Conservation (phyloP, 1,284 basidiomycete genomes). For the Mixia osmundae region DNA sequence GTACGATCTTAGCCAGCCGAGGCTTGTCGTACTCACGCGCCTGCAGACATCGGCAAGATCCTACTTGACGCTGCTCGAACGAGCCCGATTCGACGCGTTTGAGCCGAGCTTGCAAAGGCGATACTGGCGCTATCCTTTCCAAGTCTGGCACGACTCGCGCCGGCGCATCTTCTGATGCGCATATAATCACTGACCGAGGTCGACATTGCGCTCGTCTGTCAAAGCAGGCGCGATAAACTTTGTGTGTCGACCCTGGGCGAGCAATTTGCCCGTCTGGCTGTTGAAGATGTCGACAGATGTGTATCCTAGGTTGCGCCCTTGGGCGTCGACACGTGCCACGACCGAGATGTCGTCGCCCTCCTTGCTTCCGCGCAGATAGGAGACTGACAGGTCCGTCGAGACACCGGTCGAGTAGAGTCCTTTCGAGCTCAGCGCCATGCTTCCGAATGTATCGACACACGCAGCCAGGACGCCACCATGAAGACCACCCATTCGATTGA, state of each 20-base stretch:
- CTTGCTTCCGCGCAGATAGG: conserved; percentile 9
- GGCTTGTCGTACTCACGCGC: no score
- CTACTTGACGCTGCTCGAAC: no score
- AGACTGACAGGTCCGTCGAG: conserved; percentile 47
- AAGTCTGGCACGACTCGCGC: no score
- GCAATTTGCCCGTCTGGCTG: conserved; percentile 35
- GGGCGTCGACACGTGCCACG: conserved; percentile 4
- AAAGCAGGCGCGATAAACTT: conserved; percentile 78
- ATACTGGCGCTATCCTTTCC: no score
- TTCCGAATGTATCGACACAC: conserved; percentile 62
- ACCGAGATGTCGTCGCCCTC: conserved; percentile 10
- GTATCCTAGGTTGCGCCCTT: conserved; percentile 23
- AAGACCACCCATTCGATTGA: conserved; percentile 21
- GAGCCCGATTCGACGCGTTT: no score
- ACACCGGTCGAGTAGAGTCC: conserved; percentile 68
- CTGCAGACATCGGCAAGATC: no score
- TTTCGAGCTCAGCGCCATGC: conserved; percentile 52
- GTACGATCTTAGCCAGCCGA: no score
- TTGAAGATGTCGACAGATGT: conserved; percentile 52
- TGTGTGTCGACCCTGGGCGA: conserved; percentile 41
- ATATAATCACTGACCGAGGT: no score
- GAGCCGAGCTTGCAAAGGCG: no score
- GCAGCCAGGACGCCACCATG: conserved; percentile 68
- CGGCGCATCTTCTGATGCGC: no score
- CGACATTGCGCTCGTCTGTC: no score